A percentile compares a stretch with the other conserved stretches of the same genome.
These are phyloP conservation scores for Isabelozyma pseudorhagii DNA, from an alignment of 805 yeast genomes.

Conservation along the genomic window DNA sequence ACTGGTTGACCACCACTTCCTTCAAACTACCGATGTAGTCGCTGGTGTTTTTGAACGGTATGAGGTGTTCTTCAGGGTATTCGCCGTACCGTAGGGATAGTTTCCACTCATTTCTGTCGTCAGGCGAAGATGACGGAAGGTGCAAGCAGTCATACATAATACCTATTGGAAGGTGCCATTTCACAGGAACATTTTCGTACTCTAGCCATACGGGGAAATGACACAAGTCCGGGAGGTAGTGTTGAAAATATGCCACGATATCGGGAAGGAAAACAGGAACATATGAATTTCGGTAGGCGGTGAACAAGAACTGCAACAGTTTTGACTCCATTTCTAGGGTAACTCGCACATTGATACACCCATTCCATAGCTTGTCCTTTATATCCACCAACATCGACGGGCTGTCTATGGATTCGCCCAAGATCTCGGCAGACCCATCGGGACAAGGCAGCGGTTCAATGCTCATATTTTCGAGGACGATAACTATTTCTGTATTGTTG, in stretches of 20 bases:
- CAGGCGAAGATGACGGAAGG: conserved; percentile 18
- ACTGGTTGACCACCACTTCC: conserved; percentile 67
- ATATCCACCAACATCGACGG: conserved; percentile 14
- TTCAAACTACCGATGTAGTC: conserved; percentile 32
- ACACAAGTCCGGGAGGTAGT: conserved; percentile 12
- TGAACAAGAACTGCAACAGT: conserved; percentile 14
- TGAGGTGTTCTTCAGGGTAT: conserved; percentile 28
- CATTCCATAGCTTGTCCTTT: conserved; percentile 50
- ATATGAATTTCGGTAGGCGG: conserved; percentile 47
- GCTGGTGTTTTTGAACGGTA: conserved; percentile 22
- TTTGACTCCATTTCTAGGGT: conserved; percentile 19
- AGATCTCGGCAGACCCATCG: background rate
- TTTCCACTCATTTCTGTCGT: conserved; percentile 37
- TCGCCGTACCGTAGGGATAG: conserved; percentile 19
- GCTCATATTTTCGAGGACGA: too few species aligned
- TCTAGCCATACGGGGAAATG: conserved; percentile 58
- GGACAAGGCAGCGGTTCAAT: too few species aligned
- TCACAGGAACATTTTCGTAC: conserved; percentile 57
- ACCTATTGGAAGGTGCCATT: conserved; percentile 80
- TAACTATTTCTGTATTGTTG: background rate
- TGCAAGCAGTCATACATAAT: conserved; percentile 54
- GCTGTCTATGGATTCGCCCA: background rate
- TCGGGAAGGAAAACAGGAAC: conserved; percentile 41
- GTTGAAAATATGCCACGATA: conserved; percentile 37
- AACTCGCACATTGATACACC: conserved; percentile 46